Conservation (phyloP, 2,329 filamentous ascomycete genomes). For the Decorospora gaudefroyi region DNA sequence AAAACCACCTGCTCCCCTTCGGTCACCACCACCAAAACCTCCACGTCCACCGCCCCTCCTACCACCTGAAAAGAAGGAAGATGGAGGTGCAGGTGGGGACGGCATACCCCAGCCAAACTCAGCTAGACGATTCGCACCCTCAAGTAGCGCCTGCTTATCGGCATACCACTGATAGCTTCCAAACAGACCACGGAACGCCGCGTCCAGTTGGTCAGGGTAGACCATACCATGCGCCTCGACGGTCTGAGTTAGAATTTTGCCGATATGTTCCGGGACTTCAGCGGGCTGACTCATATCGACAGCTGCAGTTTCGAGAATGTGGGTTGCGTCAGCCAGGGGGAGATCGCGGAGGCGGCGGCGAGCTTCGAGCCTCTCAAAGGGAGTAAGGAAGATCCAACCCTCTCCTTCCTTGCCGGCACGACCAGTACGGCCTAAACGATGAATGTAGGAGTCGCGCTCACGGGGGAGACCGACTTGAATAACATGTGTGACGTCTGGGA, state of each 20-base stretch:
- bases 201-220: constrained; percentile 50
- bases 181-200: constrained; percentile 63
- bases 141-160: constrained; percentile 50
- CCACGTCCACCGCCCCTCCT: constrained; percentile 20
- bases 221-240: constrained; percentile 52
- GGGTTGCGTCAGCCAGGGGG: constrained; percentile 61
- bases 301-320: constrained; percentile 56
- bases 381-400: constrained; percentile 68
- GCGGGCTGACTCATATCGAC: constrained; percentile 52
- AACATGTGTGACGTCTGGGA: constrained; percentile 58
- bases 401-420: constrained; percentile 74
- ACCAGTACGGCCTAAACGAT: constrained; percentile 58
- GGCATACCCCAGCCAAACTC: constrained; percentile 55
- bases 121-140: constrained; percentile 52
- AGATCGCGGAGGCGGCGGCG: constrained; percentile 61
- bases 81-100: constrained; percentile 46
- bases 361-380: constrained; percentile 57
- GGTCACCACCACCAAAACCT: constrained; percentile 10
- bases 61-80: constrained; percentile 24
- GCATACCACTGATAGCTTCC: constrained; percentile 55
- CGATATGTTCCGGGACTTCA: constrained; percentile 50
- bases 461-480: constrained; percentile 56
- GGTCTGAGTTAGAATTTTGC: constrained; percentile 54
- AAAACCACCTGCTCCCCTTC: constrained; percentile 25
- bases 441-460: constrained; percentile 56